phyloP scores from a whole-genome alignment of 1,284 basidiomycete species.

The Wolfiporia cocos region DNA sequence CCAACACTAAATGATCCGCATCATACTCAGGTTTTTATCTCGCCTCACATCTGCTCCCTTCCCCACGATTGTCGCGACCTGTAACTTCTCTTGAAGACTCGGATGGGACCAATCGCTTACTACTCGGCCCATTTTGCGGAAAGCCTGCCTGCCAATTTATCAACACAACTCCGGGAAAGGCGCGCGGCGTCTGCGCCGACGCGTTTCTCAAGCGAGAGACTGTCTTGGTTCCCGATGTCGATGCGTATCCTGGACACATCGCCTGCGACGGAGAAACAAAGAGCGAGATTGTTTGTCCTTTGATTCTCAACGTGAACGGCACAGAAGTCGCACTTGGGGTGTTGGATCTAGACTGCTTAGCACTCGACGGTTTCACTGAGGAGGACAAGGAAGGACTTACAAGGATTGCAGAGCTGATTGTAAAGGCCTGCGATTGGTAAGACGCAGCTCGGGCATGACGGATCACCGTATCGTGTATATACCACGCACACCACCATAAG shows the following conservation, averaged over 20 bases:
- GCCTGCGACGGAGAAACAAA: conserved; percentile 84
- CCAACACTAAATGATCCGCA: not conserved
- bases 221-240: conserved; percentile 67
- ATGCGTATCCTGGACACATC: conserved; percentile 82
- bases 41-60: conserved; percentile 55
- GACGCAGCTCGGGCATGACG: too few species aligned
- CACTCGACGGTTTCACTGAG: conserved; percentile 63
- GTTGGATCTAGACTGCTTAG: conserved; percentile 81
- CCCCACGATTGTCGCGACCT: conserved; percentile 26
- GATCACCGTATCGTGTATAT: too few species aligned
- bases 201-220: conserved; percentile 55
- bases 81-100: conserved; percentile 2
- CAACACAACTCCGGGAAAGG: conserved; percentile 45
- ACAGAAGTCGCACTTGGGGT: conserved; percentile 57
- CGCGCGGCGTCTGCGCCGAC: conserved; percentile 77
- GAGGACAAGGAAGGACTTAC: conserved; percentile 72
- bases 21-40: conserved; percentile 73
- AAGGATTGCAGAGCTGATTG: conserved; percentile 60
- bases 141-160: conserved; percentile 87
- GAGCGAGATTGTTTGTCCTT: conserved; percentile 81
- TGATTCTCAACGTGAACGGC: conserved; percentile 38
- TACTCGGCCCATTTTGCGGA: conserved; percentile 83
- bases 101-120: conserved; percentile 28
- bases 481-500: too few species aligned
- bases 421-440: conserved; percentile 51